These are phyloP conservation scores for Saururus chinensis DNA, from an alignment of 164 flowering plant species.

Conservation along the genomic window DNA sequence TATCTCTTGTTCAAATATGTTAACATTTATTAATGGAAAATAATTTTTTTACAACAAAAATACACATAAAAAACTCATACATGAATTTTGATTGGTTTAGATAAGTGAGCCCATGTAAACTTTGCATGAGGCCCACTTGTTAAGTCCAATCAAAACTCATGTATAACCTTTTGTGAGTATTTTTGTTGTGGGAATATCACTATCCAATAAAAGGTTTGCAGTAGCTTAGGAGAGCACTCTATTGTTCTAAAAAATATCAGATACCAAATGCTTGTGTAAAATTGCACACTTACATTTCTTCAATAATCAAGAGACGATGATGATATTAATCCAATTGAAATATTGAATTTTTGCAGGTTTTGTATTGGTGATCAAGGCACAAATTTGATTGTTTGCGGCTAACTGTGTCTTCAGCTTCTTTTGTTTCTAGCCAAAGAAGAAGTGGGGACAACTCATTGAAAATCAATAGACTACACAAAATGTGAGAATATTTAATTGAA, in stretches of 20 bases:
- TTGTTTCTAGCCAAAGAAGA: slow-evolving; percentile 16
- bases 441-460: slow-evolving; percentile 10
- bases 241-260: slow-evolving; percentile 84
- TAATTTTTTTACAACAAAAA: too few species aligned
- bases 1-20: not conserved
- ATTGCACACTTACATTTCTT: not conserved
- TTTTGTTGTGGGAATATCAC: not conserved
- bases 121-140: too few species aligned
- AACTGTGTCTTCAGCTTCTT: slow-evolving; percentile 18
- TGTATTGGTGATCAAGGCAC: slow-evolving; percentile 68
- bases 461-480: slow-evolving; percentile 14
- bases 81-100: not conserved
- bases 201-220: slow-evolving; percentile 45
- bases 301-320: not conserved
- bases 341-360: slow-evolving; percentile 23
- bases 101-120: too few species aligned
- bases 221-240: slow-evolving; percentile 43
- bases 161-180: too few species aligned
- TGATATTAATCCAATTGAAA: not conserved
- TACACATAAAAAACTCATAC: too few species aligned
- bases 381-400: slow-evolving; percentile 38
- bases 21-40: not conserved
- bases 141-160: too few species aligned
- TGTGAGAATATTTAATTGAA: too few species aligned
- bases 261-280: slow-evolving; percentile 16